phyloP scores from a whole-genome alignment of 176 grass and related monocot genomes.

The Echinochloa phyllopogon region DNA sequence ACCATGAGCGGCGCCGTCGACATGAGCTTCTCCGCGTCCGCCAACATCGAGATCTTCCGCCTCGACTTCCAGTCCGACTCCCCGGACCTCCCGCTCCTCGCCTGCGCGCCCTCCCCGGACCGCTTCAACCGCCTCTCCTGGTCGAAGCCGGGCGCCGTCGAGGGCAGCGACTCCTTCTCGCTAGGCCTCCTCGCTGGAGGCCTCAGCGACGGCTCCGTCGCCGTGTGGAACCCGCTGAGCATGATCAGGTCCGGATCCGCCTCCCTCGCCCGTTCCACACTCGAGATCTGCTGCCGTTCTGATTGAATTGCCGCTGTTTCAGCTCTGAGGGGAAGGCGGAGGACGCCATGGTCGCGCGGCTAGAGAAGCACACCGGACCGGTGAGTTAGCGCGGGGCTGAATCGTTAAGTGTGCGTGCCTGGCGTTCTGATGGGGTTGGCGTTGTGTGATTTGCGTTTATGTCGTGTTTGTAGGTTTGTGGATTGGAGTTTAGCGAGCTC shows the following conservation, averaged over 20 bases:
- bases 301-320: conserved; percentile 48
- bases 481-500: conserved; percentile 84
- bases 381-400: conserved; percentile 50
- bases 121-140: conserved; percentile 95
- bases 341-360: conserved; percentile 74
- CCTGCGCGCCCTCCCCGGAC: conserved; percentile 68
- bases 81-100: conserved; percentile 70
- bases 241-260: conserved; percentile 83
- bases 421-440: conserved; percentile 17
- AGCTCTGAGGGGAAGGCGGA: conserved; percentile 77
- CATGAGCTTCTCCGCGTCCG: conserved; percentile 72
- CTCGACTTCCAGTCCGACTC: conserved; percentile 95
- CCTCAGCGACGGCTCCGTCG: conserved; percentile 80
- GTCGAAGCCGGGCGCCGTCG: conserved; percentile 60
- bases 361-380: conserved; percentile 89
- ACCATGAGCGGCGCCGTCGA: conserved; percentile 96
- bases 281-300: conserved; percentile 43
- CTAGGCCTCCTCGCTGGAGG: conserved; percentile 91
- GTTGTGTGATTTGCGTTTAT: conserved; percentile 22
- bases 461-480: conserved; percentile 65
- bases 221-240: conserved; percentile 83
- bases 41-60: conserved; percentile 97
- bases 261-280: neutral
- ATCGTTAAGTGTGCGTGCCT: conserved; percentile 15
- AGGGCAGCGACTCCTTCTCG: conserved; percentile 60